Base-by-base conservation (phyloP, 2,329 filamentous ascomycete species). In the Sclerotinia nivalis region DNA sequence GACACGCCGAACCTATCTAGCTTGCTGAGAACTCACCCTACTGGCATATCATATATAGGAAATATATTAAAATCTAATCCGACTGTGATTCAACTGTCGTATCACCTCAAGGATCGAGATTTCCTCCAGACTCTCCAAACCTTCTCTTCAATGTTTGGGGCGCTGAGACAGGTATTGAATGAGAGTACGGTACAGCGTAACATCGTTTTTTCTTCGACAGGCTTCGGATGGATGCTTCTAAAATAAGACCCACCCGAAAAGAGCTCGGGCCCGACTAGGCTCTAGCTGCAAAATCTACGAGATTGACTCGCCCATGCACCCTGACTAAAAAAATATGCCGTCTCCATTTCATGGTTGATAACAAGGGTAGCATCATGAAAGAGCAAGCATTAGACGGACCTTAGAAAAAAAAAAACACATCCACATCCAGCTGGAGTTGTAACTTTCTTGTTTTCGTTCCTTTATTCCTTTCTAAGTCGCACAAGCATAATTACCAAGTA, bases 231-330 rank as follows among this genome's bases (percentile, higher is more conserved):
- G 2, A 22, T 3, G 13, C 1, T 37, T 25, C 8, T 4, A n/a
- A 18, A 20, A 64, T 37, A 37, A 18, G 25, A 31, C 22, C 45
- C 45, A 64, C 60, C 28, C 13, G 45, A 64, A 64, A 37, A 40
- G 31, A 64, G 45, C 60, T 64, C 31, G 45, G 22, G 13, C 31
- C 13, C 13, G 15, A n/a, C 22, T 37, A 43, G 13, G 40, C 40
- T 43, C 40, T 15, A 64, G 28, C 60, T 25, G 22, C 22, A 64
- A 64, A 43, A 40, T 28, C 22, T 28, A 49, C 31, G 60, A 64
- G 47, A 64, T 64, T 64, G n/a, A 25, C n/a, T 50, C 37, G 60
- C 22, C 59, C 43, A 47, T 61, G 59, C 59, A 47, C 25, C 43
- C 43, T 34, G 59, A 61, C 40, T 62, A 47, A 34, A 15, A 18